Conservation (phyloP, 208 protist species). For the Angomonas ambiguus region DNA sequence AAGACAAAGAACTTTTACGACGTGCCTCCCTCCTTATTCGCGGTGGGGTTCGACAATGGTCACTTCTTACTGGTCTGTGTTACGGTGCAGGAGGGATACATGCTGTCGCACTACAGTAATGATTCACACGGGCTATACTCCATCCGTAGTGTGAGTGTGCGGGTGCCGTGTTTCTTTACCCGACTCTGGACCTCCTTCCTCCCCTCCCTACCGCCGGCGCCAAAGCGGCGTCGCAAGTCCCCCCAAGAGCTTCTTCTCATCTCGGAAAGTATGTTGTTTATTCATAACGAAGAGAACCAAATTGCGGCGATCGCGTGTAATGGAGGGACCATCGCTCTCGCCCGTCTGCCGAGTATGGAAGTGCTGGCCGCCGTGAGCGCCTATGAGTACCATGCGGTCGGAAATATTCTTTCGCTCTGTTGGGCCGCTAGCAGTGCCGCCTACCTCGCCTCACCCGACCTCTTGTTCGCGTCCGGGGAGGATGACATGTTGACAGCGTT, state of each 20-base stretch:
- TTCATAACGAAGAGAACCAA: conserved; percentile 48
- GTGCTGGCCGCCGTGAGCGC: conserved; percentile 33
- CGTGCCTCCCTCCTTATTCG: conserved; percentile 61
- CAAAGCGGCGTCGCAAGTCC: not conserved
- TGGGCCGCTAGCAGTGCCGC: conserved; percentile 46
- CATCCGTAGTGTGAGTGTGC: conserved; percentile 52
- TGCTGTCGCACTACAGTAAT: conserved; percentile 46
- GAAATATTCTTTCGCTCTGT: conserved; percentile 53
- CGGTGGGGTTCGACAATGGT: conserved; percentile 73
- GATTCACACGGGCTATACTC: conserved; percentile 37
- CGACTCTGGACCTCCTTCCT: conserved; percentile 49
- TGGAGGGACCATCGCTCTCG: conserved; percentile 50
- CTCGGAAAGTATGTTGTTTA: conserved; percentile 27
- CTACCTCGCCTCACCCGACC: conserved; percentile 42
- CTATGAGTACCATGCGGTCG: conserved; percentile 64
- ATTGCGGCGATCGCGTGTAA: conserved; percentile 64
- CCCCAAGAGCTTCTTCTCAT: conserved; percentile 21
- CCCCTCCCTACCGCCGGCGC: not conserved
- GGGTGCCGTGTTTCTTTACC: conserved; percentile 54
- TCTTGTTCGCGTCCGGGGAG: conserved; percentile 65
- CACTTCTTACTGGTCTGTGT: conserved; percentile 63
- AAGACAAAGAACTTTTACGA: conserved; percentile 27
- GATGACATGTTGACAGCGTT: conserved; percentile 79
- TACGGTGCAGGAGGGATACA: conserved; percentile 48
- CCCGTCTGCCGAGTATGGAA: conserved; percentile 52